These are phyloP conservation scores for Saprolegnia diclina DNA, from an alignment of 352 stramenopile species.

Conservation along the genomic window DNA sequence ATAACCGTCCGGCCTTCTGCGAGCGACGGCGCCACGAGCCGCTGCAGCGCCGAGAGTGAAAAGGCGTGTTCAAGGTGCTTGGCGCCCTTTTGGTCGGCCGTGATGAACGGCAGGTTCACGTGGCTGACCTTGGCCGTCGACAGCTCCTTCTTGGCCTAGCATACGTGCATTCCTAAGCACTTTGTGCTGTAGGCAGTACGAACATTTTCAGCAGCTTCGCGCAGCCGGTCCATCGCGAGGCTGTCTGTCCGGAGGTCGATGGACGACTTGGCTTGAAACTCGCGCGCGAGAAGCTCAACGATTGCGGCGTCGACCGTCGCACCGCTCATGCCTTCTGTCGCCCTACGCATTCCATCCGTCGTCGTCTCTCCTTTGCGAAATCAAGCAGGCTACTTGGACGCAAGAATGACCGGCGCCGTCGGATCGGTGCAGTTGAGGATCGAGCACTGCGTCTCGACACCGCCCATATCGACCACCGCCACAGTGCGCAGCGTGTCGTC, in stretches of 20 bases:
- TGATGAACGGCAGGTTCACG: constrained; percentile 76
- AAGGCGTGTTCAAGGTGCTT: constrained; percentile 69
- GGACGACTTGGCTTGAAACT: constrained; percentile 46
- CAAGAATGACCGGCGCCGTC: constrained; percentile 6
- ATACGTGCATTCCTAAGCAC: too few relatives aligned
- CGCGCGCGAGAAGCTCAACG: constrained; percentile 43
- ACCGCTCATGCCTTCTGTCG: constrained; percentile 41
- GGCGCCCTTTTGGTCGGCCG: constrained; percentile 51
- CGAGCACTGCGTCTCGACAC: constrained; percentile 48
- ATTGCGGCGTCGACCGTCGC: constrained; percentile 43
- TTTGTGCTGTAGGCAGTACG: too few relatives aligned
- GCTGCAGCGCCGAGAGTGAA: constrained; percentile 45
- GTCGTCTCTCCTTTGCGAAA: background rate
- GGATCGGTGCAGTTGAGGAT: constrained; percentile 34
- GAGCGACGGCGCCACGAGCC: constrained; percentile 40
- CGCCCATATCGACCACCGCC: constrained; percentile 67
- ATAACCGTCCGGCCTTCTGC: constrained; percentile 37
- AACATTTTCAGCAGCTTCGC: constrained; percentile 50
- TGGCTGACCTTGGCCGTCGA: constrained; percentile 48
- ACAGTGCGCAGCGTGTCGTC: constrained; percentile 31
- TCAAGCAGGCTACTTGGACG: constrained; percentile 36
- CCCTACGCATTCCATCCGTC: background rate
- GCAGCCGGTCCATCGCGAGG: constrained; percentile 60
- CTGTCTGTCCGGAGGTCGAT: constrained; percentile 70
- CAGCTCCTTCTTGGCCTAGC: constrained; percentile 59